These are phyloP conservation scores for Hanseniaspora guilliermondii DNA, from an alignment of 805 yeast species.

Conservation along the genomic window DNA sequence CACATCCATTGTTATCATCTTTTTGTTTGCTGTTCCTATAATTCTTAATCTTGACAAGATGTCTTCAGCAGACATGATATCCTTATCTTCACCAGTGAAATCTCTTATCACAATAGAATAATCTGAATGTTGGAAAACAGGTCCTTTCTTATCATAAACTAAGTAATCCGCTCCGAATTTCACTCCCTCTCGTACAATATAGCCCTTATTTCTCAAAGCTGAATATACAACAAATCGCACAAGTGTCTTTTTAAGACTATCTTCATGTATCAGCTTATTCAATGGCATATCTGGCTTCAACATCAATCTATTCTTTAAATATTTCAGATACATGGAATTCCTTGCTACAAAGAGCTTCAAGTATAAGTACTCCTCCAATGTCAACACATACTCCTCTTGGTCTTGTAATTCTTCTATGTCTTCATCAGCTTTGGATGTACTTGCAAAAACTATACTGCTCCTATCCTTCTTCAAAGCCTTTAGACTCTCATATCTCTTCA, in stretches of 20 bases:
- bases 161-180: conserved; percentile 84
- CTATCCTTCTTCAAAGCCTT: conserved; percentile 24
- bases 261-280: conserved; percentile 9
- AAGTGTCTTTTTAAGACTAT: background rate
- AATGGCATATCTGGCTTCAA: conserved; percentile 3
- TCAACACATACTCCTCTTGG: conserved; percentile 20
- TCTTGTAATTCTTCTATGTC: conserved; percentile 25
- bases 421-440: background rate
- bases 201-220: conserved; percentile 37
- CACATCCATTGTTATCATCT: conserved; percentile 56
- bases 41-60: conserved; percentile 64
- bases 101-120: conserved; percentile 45
- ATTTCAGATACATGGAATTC: background rate
- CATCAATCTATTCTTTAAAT: background rate
- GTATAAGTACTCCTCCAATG: conserved; percentile 21
- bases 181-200: conserved; percentile 88
- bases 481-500: conserved; percentile 23
- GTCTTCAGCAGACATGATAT: conserved; percentile 33
- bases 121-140: conserved; percentile 92
- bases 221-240: conserved; percentile 4
- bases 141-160: conserved; percentile 69
- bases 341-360: conserved; percentile 6
- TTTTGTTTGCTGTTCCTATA: conserved; percentile 75
- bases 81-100: background rate
- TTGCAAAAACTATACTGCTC: background rate